phyloP scores from a whole-genome alignment of 2,329 filamentous ascomycete species.

The Sporothrix phasma region DNA sequence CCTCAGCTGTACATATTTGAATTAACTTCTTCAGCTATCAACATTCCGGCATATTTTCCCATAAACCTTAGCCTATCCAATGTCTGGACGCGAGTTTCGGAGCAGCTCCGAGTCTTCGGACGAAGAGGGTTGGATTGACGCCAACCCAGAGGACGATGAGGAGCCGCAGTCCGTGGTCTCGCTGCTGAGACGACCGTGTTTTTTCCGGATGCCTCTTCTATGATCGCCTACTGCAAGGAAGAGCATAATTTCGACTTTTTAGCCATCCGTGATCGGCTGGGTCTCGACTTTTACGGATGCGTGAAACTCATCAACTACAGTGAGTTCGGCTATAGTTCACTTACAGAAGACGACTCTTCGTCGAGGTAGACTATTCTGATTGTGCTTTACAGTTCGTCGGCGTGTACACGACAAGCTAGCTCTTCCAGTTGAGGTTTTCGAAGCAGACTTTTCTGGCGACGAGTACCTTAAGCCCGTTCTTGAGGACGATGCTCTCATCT shows the following conservation, averaged over 20 bases:
- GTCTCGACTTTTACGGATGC: conserved; percentile 61
- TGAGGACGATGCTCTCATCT: conserved; percentile 81
- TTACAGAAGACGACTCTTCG: background rate
- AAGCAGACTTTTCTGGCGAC: conserved; percentile 61
- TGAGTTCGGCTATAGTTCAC: conserved; percentile 21
- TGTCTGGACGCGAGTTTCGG: conserved; percentile 13
- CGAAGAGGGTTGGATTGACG: conserved; percentile 29
- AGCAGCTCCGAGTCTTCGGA: conserved; percentile 29
- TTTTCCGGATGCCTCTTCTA: conserved; percentile 54
- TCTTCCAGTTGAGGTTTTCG: conserved; percentile 49
- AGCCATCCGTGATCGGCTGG: conserved; percentile 44
- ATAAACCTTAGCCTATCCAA: background rate
- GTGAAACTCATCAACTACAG: conserved; percentile 67
- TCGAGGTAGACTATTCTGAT: background rate
- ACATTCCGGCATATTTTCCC: background rate
- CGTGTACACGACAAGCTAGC: conserved; percentile 34
- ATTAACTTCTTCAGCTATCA: background rate
- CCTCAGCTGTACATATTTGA: background rate
- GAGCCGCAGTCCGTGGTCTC: conserved; percentile 54
- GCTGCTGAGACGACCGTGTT: conserved; percentile 54
- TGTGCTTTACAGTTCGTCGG: conserved; percentile 33
- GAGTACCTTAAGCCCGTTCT: conserved; percentile 73
- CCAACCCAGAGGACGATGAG: conserved; percentile 45
- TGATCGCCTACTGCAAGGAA: conserved; percentile 60
- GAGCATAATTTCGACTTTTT: conserved; percentile 59